These are phyloP conservation scores for Chlorella sp. DNA, from an alignment of 139 green algal species.

Conservation along the genomic window DNA sequence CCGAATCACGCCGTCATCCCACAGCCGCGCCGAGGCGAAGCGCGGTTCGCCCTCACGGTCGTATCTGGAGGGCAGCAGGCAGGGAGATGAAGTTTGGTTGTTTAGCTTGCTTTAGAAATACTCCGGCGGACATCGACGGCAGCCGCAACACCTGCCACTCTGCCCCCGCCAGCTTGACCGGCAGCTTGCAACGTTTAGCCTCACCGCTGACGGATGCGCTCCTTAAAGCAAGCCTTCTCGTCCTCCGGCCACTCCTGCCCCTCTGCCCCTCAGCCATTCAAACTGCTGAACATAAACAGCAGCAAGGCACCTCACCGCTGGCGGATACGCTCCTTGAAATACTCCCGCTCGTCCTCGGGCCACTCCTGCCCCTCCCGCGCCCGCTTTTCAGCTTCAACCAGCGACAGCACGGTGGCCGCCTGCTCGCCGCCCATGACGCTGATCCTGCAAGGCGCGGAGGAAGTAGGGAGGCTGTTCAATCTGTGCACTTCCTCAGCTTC, in stretches of 20 bases:
- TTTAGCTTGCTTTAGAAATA: no score
- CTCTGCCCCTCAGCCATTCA: not conserved
- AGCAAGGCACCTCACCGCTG: conserved; percentile 33
- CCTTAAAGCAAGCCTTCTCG: no score
- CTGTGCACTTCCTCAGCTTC: no score
- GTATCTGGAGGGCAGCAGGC: conserved; percentile 52
- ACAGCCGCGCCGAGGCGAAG: conserved; percentile 85
- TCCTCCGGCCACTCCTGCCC: not conserved
- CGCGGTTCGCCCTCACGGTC: conserved; percentile 79
- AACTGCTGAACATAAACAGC: not conserved
- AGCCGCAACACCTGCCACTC: not conserved
- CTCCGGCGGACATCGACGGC: not conserved
- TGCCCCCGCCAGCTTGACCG: not conserved
- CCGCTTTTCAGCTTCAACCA: conserved; percentile 86
- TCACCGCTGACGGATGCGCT: no score
- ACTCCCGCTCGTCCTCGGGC: conserved; percentile 71
- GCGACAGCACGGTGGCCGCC: conserved; percentile 79
- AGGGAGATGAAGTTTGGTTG: no score
- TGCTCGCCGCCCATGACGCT: conserved; percentile 93
- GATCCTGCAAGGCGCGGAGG: conserved; percentile 62
- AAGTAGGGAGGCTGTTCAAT: no score
- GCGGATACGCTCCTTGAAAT: conserved; percentile 74
- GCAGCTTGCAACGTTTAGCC: no score
- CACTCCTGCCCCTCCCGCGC: conserved; percentile 62
- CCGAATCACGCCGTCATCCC: conserved; percentile 95